These are phyloP conservation scores for Neodidymelliopsis sp. DNA, from an alignment of 2,329 filamentous ascomycete genomes.

Conservation along the genomic window DNA sequence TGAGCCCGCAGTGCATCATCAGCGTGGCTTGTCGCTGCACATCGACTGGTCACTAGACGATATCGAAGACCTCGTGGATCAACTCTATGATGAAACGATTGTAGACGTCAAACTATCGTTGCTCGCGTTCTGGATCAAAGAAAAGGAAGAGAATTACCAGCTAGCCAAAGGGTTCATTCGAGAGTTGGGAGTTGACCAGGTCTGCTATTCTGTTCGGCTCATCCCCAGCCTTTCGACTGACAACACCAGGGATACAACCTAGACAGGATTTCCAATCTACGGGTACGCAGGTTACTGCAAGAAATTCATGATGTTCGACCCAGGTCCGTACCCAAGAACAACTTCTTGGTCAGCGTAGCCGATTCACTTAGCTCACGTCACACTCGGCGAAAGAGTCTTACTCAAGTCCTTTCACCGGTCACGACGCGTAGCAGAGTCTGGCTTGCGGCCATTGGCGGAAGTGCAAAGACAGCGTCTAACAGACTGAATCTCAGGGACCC, in stretches of 20 bases:
- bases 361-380: background rate
- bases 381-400: background rate
- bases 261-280: slow-evolving; percentile 21
- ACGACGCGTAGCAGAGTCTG: background rate
- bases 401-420: background rate
- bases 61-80: slow-evolving; percentile 18
- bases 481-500: slow-evolving; percentile 4
- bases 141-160: slow-evolving; percentile 29
- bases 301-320: slow-evolving; percentile 18
- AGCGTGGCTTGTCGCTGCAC: slow-evolving; percentile 9
- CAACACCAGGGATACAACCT: slow-evolving; percentile 28
- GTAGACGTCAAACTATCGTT: slow-evolving; percentile 34
- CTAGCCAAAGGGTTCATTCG: slow-evolving; percentile 35
- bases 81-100: slow-evolving; percentile 36
- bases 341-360: background rate
- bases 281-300: slow-evolving; percentile 24
- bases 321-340: slow-evolving; percentile 4
- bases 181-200: slow-evolving; percentile 39
- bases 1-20: background rate
- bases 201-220: background rate
- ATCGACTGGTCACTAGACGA: slow-evolving; percentile 18
- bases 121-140: slow-evolving; percentile 36
- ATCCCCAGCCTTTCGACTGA: background rate
- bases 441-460: background rate
- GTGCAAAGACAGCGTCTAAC: slow-evolving; percentile 5